Evolutionary conservation across 2,329 filamentous ascomycete species (phyloP).

Genomic region (Talaromyces rugulosus): DNA sequence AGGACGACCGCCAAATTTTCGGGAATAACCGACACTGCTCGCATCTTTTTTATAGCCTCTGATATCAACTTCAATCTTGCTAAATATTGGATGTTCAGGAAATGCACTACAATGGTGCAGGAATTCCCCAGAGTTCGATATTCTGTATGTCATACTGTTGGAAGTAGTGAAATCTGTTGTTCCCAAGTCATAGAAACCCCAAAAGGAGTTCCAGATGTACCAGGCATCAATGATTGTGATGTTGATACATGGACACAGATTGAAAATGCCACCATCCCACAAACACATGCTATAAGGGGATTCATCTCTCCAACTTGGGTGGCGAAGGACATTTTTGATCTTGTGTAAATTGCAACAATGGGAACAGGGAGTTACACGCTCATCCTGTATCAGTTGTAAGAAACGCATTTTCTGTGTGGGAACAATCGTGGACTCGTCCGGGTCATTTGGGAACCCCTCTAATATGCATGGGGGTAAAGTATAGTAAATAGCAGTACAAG

Average conservation of each 20-base stretch:
- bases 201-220: background rate
- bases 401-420: background rate
- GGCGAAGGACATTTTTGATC: background rate
- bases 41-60: background rate
- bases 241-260: background rate
- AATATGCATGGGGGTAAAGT: background rate
- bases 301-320: background rate
- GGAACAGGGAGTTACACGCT: background rate
- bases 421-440: background rate
- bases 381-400: background rate
- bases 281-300: background rate
- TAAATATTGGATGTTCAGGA: background rate
- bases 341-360: background rate
- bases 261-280: background rate
- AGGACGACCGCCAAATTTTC: background rate
- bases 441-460: background rate
- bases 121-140: accelerated
- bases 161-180: background rate
- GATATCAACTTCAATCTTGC: background rate
- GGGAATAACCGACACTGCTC: background rate
- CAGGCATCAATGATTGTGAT: background rate
- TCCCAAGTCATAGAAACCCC: background rate
- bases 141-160: background rate
- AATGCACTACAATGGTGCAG: background rate
- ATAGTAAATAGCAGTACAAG: background rate